Evolutionary conservation across 768 basidiomycete genomes (phyloP).

Genomic region (Kwoniella sp.): DNA sequence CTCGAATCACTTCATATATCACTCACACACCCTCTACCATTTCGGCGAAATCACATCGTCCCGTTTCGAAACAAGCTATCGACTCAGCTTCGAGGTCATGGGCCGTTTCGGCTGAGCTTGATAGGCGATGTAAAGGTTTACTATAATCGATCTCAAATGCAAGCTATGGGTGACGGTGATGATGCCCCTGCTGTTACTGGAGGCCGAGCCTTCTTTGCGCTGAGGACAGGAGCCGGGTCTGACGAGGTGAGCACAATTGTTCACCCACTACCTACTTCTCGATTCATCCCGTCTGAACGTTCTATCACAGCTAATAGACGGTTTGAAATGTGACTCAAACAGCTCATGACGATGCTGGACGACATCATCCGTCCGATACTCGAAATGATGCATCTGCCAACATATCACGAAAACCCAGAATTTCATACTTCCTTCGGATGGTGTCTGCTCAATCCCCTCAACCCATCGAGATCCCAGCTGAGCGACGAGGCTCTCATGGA

Average conservation of each 20-base stretch:
- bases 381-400: conserved; percentile 67
- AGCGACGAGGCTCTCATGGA: too few relatives aligned
- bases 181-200: conserved; percentile 11
- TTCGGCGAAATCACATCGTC: conserved; percentile 70
- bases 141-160: conserved; percentile 62
- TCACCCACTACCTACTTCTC: too few relatives aligned
- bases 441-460: conserved; percentile 69
- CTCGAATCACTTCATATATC: conserved; percentile 71
- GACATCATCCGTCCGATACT: conserved; percentile 66
- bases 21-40: conserved; percentile 75
- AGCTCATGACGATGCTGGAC: conserved; percentile 65
- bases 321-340: too few relatives aligned
- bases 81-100: not conserved
- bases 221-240: conserved; percentile 84
- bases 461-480: too few relatives aligned
- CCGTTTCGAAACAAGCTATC: conserved; percentile 28
- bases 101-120: conserved; percentile 63
- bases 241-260: conserved; percentile 71
- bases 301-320: too few relatives aligned
- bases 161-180: conserved; percentile 23
- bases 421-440: conserved; percentile 91
- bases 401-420: conserved; percentile 75
- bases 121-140: conserved; percentile 64
- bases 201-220: conserved; percentile 70
- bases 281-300: too few relatives aligned